phyloP scores from a whole-genome alignment of 116 monocot species.

The Iris pallida region DNA sequence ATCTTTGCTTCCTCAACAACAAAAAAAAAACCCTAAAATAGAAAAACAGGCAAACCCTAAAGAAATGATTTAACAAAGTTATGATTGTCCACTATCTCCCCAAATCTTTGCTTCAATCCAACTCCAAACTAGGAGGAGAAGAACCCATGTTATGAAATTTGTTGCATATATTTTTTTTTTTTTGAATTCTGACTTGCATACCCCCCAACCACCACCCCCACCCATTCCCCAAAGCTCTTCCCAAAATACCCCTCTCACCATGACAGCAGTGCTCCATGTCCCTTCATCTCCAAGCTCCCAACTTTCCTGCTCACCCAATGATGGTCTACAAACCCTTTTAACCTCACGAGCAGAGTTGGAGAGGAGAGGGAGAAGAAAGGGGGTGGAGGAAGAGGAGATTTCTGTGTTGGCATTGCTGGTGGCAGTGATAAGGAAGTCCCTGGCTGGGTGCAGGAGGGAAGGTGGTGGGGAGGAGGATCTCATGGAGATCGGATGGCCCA shows the following conservation, averaged over 20 bases:
- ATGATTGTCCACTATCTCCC: slow-evolving; percentile 19
- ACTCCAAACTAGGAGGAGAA: slow-evolving; percentile 6
- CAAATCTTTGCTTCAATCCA: slow-evolving; percentile 44
- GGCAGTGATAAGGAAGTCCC: slow-evolving; percentile 37
- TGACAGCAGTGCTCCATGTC: slow-evolving; percentile 30
- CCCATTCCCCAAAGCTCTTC: slow-evolving; percentile 12
- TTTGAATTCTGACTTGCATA: background rate
- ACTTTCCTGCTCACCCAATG: slow-evolving; percentile 30
- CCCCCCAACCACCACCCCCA: slow-evolving; percentile 41
- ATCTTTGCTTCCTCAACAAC: too few species aligned
- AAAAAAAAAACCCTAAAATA: too few species aligned
- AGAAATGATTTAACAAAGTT: slow-evolving; percentile 4
- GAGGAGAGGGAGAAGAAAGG: background rate
- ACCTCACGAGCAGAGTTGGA: slow-evolving; percentile 8
- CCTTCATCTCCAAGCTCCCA: slow-evolving; percentile 20
- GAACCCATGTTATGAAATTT: slow-evolving; percentile 3
- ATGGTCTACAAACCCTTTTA: slow-evolving; percentile 43
- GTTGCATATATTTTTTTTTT: background rate
- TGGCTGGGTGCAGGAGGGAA: slow-evolving; percentile 42
- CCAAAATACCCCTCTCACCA: slow-evolving; percentile 17
- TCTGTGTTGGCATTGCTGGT: slow-evolving; percentile 47
- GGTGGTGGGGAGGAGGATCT: slow-evolving; percentile 17
- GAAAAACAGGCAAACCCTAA: too few species aligned
- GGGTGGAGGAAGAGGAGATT: slow-evolving; percentile 10
- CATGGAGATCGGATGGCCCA: slow-evolving; percentile 72